phyloP scores from a whole-genome alignment of 257 asterid species.

The Ilex aquifolium region DNA sequence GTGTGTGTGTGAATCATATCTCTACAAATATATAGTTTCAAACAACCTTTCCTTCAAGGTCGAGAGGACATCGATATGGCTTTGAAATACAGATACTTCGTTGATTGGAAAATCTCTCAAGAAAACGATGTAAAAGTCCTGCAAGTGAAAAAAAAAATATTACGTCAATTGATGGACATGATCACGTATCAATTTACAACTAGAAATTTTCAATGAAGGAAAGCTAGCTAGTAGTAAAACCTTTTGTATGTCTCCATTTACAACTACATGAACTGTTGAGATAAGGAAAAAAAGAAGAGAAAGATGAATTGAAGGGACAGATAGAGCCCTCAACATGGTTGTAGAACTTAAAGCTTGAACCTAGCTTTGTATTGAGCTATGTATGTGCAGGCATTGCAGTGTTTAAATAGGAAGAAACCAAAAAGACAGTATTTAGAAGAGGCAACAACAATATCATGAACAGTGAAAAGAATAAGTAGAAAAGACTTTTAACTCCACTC shows the following conservation, averaged over 20 bases:
- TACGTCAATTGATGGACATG: too few relatives aligned
- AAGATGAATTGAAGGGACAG: conserved; percentile 12
- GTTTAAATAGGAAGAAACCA: conserved; percentile 35
- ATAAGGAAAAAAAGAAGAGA: conserved; percentile 29
- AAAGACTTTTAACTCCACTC: conserved; percentile 65
- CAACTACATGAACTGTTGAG: conserved; percentile 24
- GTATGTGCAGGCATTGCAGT: background rate
- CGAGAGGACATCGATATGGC: conserved; percentile 58
- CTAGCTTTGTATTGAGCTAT: background rate
- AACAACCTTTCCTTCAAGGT: conserved; percentile 63
- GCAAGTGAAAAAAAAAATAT: conserved; percentile 5
- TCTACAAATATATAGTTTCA: background rate
- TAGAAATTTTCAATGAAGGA: background rate
- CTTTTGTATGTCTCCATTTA: conserved; percentile 37
- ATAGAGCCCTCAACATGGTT: conserved; percentile 27
- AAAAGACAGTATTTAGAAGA: conserved; percentile 18
- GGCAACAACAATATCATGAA: conserved; percentile 38
- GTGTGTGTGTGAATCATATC: too few relatives aligned
- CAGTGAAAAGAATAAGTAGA: conserved; percentile 16
- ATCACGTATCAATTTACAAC: too few relatives aligned
- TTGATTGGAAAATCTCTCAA: conserved; percentile 41
- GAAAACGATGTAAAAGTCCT: conserved; percentile 83
- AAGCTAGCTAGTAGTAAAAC: background rate
- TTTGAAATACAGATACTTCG: conserved; percentile 32
- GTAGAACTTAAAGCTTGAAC: background rate